These are phyloP conservation scores for Zarea fungicola DNA, from an alignment of 2,329 filamentous ascomycete species.

Conservation along the genomic window DNA sequence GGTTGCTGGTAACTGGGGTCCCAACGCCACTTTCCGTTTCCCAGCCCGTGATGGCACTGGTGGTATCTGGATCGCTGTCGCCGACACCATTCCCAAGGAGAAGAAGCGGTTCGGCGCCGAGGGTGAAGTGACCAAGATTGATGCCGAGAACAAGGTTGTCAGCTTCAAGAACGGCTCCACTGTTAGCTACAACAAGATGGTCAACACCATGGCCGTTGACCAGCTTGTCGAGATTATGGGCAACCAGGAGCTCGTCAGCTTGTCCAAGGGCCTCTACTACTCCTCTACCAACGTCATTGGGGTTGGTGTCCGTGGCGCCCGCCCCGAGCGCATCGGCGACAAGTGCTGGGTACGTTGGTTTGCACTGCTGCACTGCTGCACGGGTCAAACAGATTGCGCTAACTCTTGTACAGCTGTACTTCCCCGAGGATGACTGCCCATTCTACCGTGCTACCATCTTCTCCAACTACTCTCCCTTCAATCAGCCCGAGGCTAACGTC, in stretches of 20 bases:
- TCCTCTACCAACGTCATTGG: constrained; percentile 96
- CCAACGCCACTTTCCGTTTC: constrained; percentile 98
- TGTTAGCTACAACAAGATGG: constrained; percentile 80
- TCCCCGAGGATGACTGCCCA: constrained; percentile 96
- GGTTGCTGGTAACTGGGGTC: constrained; percentile 95
- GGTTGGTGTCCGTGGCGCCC: constrained; percentile 84
- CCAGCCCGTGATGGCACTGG: constrained; percentile 92
- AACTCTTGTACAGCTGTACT: constrained; percentile 65
- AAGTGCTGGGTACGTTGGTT: constrained; percentile 93
- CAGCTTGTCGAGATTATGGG: constrained; percentile 80
- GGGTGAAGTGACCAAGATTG: constrained; percentile 78
- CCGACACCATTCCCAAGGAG: constrained; percentile 84
- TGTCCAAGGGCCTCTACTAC: constrained; percentile 92
- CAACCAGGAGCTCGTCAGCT: constrained; percentile 73
- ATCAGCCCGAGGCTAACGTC: constrained; percentile 77
- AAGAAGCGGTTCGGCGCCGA: constrained; percentile 87
- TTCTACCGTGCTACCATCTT: constrained; percentile 99
- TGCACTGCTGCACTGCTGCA: not conserved
- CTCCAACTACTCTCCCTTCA: constrained; percentile 99
- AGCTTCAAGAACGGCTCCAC: constrained; percentile 79
- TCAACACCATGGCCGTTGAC: constrained; percentile 97
- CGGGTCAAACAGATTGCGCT: constrained; percentile 14
- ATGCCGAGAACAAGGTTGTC: constrained; percentile 79
- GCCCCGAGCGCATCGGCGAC: constrained; percentile 94
- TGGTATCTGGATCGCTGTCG: constrained; percentile 98